phyloP scores from a whole-genome alignment of 768 basidiomycete species.

The Solioccasus polychromus region DNA sequence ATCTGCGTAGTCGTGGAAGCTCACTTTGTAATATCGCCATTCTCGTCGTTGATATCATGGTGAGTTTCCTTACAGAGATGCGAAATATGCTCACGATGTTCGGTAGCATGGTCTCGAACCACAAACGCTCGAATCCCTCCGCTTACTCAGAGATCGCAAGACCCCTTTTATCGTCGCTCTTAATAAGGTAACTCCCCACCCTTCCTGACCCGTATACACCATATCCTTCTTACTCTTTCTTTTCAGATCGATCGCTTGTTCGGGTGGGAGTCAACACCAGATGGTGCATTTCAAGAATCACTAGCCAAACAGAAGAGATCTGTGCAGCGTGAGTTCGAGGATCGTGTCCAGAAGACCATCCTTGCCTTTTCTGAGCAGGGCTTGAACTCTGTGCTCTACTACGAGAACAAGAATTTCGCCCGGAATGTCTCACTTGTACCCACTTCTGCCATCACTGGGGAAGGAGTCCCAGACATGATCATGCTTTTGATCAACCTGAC shows the following conservation, averaged over 20 bases:
- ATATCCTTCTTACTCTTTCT: conserved; percentile 7
- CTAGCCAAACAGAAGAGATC: conserved; percentile 74
- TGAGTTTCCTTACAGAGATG: conserved; percentile 30
- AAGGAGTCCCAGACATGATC: conserved; percentile 99
- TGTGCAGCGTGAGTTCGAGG: conserved; percentile 90
- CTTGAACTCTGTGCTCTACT: conserved; percentile 91
- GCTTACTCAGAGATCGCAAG: conserved; percentile 86
- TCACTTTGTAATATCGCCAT: conserved; percentile 99
- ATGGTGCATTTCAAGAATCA: conserved; percentile 91
- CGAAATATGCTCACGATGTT: conserved; percentile 5
- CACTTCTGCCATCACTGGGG: conserved; percentile 96
- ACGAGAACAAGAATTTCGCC: conserved; percentile 95
- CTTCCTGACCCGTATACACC: conserved; percentile 1
- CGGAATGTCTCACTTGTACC: conserved; percentile 95
- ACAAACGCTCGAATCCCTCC: conserved; percentile 96
- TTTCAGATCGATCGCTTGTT: conserved; percentile 94
- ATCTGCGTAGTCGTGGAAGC: conserved; percentile 91
- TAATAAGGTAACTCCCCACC: conserved; percentile 66
- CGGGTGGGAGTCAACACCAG: conserved; percentile 87
- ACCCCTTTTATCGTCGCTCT: conserved; percentile 99
- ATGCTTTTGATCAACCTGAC: conserved; percentile 97
- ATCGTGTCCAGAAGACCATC: conserved; percentile 79
- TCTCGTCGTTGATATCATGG: conserved; percentile 98
- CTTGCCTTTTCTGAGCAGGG: conserved; percentile 98
- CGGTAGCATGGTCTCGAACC: conserved; percentile 90